Evolutionary conservation across 768 basidiomycete species (phyloP).

Genomic region (Gelatoporia subvermispora): DNA sequence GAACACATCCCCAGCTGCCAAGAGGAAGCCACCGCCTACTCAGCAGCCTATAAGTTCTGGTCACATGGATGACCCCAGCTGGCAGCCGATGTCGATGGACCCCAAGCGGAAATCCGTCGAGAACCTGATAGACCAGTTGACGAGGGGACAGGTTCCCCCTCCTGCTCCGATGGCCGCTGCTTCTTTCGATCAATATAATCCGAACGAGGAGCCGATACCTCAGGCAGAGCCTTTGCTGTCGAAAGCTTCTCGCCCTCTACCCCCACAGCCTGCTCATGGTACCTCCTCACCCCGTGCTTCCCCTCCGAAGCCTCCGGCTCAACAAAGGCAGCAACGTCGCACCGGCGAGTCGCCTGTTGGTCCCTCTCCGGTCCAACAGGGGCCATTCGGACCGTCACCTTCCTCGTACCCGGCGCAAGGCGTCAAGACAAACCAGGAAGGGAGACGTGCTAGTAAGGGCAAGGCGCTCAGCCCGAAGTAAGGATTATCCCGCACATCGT

Average conservation of each 20-base stretch:
- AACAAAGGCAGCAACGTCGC: slow-evolving; percentile 41
- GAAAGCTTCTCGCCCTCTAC: slow-evolving; percentile 58
- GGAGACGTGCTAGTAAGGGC: slow-evolving; percentile 35
- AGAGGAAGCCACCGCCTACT: slow-evolving; percentile 67
- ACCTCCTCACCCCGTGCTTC: slow-evolving; percentile 54
- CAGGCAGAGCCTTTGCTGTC: slow-evolving; percentile 34
- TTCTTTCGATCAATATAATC: slow-evolving; percentile 27
- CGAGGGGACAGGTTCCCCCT: slow-evolving; percentile 38
- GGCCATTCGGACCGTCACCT: too few species aligned
- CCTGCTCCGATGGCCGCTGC: slow-evolving; percentile 16
- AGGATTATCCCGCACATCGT: slow-evolving; percentile 9
- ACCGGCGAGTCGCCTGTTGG: slow-evolving; percentile 47
- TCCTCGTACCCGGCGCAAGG: slow-evolving; percentile 37
- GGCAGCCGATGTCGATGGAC: slow-evolving; percentile 39
- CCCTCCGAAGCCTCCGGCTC: slow-evolving; percentile 56
- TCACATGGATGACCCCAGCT: slow-evolving; percentile 52
- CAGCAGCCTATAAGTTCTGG: slow-evolving; percentile 33
- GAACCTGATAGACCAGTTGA: slow-evolving; percentile 72
- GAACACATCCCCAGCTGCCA: slow-evolving; percentile 39
- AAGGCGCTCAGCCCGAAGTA: slow-evolving; percentile 58
- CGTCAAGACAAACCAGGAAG: slow-evolving; percentile 31
- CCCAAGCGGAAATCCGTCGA: slow-evolving; percentile 83
- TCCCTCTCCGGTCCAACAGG: slow-evolving; percentile 5
- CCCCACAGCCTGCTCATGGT: slow-evolving; percentile 47
- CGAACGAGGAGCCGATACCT: slow-evolving; percentile 24